Base-by-base conservation (phyloP, 73 alveolate genomes). In the Paraurostyla sp. region DNA sequence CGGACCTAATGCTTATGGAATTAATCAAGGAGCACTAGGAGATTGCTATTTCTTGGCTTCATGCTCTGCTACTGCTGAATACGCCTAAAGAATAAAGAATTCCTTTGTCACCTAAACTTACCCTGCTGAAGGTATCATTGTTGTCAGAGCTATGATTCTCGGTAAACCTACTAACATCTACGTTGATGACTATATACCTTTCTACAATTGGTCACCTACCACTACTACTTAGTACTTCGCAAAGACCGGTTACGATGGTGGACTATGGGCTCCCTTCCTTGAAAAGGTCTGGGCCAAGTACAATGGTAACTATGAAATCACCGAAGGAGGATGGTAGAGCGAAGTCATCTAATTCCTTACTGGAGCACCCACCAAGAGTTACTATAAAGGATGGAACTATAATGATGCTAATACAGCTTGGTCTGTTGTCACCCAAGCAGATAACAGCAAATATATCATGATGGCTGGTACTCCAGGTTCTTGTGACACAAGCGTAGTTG, bases 11-110 rank as follows among this genome's bases (percentile, higher is more conserved):
- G 95, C 95, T 52, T 90, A 91, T 13, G 99, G 96, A 88, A 97
- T 97, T 38, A 84, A 88, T 32, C 95, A 97, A 90, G 99, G 99
- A 0, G 92, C 92, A 36, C 80, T 97, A 51, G 99, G 99, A 27
- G 98, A 97, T 71, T 97, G 99, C 51, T 97, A 96, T 83, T 97
- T 97, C 88, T 81, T 97, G 81, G 93, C 99, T 22, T 94, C 98
- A 25, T 80, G 93, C 7, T 92, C 98, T 29, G 96, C 99, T 49
- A 54, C 96, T 59, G 98, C 98, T 50, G 94, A 95, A 84, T 93
- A 85, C 89, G 96, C 97, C 42, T 69, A 80, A 88, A 86, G 93
- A 87, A 75, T 93, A 29, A 73, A 87, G 62, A 85, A 91, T 63
- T 58, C 86, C 42, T 95, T 95, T 85, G 89, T 85, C 41, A 89